Base-by-base conservation (phyloP, 768 basidiomycete species). In the Boletus edulis region DNA sequence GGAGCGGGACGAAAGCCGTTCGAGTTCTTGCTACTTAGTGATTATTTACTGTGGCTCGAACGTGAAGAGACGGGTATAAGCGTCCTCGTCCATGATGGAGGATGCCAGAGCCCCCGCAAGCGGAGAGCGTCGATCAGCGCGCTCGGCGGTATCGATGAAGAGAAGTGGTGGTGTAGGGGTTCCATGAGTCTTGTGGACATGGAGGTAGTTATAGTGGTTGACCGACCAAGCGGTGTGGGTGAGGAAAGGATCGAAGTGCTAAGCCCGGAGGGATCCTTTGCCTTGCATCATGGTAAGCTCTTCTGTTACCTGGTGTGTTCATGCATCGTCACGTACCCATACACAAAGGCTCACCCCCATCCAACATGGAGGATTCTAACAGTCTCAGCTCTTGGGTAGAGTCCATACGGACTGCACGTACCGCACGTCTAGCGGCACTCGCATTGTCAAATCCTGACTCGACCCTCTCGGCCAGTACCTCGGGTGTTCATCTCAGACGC, bases 21-120 rank as follows among this genome's bases (percentile, higher is more conserved):
- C 78, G 86, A 89, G 58, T 89, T 94, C 65, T 73, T 94, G 11
- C 78, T 95, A 1, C 91, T 94, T 67, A 88, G 86, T 14, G 93
- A 95, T 70, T 85, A 84, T 59, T 70, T 95, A 34, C 62, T 94
- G 35, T 92, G 90, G 89, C 76, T 93, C 20, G 81, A 83, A 17
- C 75, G 72, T 42, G 82, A 77, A 40, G 83, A 82, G 45, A 66
- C 68, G 8, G 62, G 58, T 2, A 55, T 64, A 9, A 62, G 60
- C 5, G 54, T 58, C 7, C 59, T 66, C 24, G 55, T 57, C 27
- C 55, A 55, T 4, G 65, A 69, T 15, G 60, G 56, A 27, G 55
- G 60, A 0, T 46, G 49, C 13, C 59, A 63, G 44, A 59, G 57
- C 27, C 60, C 62, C 38, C 63, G 56, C 11, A 62, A 46, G 38